A percentile compares a stretch with the other conserved stretches of the same genome.
phyloP scores from a whole-genome alignment of 371 early-diverging fungal species.

The Mucor indicus region DNA sequence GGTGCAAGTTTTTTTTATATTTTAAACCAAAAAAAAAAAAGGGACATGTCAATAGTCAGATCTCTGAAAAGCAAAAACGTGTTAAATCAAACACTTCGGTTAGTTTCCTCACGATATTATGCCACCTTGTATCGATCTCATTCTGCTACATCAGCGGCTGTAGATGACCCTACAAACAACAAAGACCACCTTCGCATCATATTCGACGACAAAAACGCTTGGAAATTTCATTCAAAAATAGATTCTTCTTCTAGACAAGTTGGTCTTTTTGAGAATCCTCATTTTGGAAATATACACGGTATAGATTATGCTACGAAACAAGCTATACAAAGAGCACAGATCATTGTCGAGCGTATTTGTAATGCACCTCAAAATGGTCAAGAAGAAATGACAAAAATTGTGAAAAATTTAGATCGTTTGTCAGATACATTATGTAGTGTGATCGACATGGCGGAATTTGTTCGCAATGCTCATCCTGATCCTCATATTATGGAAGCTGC shows the following conservation, averaged over 20 bases:
- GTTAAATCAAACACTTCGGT: neutral
- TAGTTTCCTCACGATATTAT: neutral
- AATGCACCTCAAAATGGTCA: constrained; percentile 53
- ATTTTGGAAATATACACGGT: constrained; percentile 31
- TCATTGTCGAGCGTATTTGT: constrained; percentile 59
- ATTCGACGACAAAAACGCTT: constrained; percentile 31
- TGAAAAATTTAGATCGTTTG: constrained; percentile 85
- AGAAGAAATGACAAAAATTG: constrained; percentile 65
- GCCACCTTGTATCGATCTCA: neutral
- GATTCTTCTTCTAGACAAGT: neutral
- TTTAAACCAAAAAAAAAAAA: too few species aligned
- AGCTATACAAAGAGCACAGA: constrained; percentile 49
- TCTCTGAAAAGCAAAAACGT: neutral
- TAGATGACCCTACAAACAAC: neutral
- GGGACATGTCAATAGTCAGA: too few species aligned
- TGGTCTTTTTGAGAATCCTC: constrained; percentile 39
- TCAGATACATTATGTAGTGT: constrained; percentile 88
- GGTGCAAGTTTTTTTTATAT: too few species aligned
- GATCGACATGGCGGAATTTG: constrained; percentile 90
- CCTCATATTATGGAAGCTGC: constrained; percentile 68
- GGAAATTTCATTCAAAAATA: constrained; percentile 2
- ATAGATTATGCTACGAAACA: constrained; percentile 41
- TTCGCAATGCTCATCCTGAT: constrained; percentile 90
- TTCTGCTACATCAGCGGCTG: neutral
- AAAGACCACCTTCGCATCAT: constrained; percentile 33